Evolutionary conservation across 495 filamentous ascomycete genomes (phyloP).

Genomic region (Jackrogersella minutella): DNA sequence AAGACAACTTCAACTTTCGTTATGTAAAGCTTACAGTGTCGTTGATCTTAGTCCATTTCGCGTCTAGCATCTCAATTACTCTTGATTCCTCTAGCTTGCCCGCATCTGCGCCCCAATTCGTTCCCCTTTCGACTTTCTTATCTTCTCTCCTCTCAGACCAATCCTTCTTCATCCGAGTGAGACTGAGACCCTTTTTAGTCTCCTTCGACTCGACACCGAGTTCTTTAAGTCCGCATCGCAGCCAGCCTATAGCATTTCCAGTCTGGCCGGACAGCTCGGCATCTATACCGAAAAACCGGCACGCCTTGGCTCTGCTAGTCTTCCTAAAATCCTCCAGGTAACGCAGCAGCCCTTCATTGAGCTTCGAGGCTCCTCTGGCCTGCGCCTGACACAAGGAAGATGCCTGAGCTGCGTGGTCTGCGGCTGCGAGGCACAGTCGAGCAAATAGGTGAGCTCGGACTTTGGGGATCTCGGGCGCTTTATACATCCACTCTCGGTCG

Average conservation of each 20-base stretch:
- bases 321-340: conserved; percentile 78
- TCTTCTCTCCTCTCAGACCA: conserved; percentile 75
- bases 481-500: conserved; percentile 93
- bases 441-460: conserved; percentile 89
- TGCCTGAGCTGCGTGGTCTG: conserved; percentile 71
- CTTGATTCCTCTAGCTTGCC: conserved; percentile 84
- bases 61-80: conserved; percentile 84
- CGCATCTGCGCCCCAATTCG: conserved; percentile 81
- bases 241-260: conserved; percentile 85
- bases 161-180: conserved; percentile 76
- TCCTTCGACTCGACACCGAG: conserved; percentile 65
- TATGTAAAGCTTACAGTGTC: conserved; percentile 73
- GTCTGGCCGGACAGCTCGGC: conserved; percentile 81
- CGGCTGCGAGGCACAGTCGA: conserved; percentile 80
- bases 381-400: conserved; percentile 57
- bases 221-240: conserved; percentile 73
- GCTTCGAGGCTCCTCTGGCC: conserved; percentile 48
- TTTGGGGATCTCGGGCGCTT: conserved; percentile 82
- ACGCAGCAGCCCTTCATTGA: conserved; percentile 69
- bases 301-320: conserved; percentile 80
- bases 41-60: conserved; percentile 91
- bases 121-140: conserved; percentile 70
- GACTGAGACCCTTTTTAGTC: conserved; percentile 57
- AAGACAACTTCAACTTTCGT: not conserved
- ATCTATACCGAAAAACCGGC: conserved; percentile 89